Conservation (phyloP, 1,284 basidiomycete species). For the Ustilago nuda region DNA sequence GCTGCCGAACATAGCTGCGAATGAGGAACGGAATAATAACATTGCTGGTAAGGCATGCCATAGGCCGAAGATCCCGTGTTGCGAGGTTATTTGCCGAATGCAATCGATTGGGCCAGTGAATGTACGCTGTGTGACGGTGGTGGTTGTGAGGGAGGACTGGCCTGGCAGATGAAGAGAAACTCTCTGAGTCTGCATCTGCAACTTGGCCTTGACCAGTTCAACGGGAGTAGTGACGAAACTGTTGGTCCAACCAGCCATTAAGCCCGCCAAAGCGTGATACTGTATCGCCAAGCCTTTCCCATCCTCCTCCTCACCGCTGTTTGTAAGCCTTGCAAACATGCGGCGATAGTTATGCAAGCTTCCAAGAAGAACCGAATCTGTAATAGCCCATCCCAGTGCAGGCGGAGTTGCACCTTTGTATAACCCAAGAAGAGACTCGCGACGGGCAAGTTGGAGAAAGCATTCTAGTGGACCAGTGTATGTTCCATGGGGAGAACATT, state of each 20-base stretch:
- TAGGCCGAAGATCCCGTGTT: slow-evolving; percentile 63
- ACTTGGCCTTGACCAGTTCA: slow-evolving; percentile 75
- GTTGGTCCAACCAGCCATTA: slow-evolving; percentile 82
- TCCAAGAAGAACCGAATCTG: slow-evolving; percentile 80
- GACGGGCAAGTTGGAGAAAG: slow-evolving; percentile 75
- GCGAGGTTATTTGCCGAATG: slow-evolving; percentile 62
- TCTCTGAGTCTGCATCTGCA: slow-evolving; percentile 79
- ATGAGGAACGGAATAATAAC: slow-evolving; percentile 67
- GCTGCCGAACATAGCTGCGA: slow-evolving; percentile 65
- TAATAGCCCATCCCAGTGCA: slow-evolving; percentile 80
- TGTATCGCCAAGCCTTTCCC: slow-evolving; percentile 43
- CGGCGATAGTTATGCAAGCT: slow-evolving; percentile 72
- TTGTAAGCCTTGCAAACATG: slow-evolving; percentile 29
- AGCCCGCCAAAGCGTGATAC: slow-evolving; percentile 73
- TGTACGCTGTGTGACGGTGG: slow-evolving; percentile 7
- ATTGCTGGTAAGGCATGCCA: slow-evolving; percentile 70
- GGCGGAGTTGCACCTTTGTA: slow-evolving; percentile 75
- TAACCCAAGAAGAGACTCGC: slow-evolving; percentile 72
- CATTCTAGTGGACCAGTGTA: slow-evolving; percentile 79
- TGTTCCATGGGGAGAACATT: slow-evolving; percentile 78
- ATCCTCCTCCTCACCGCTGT: slow-evolving; percentile 21
- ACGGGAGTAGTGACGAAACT: slow-evolving; percentile 77
- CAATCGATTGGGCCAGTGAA: slow-evolving; percentile 69
- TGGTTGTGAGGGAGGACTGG: neutral
- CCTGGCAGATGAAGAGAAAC: slow-evolving; percentile 61